Base-by-base conservation (phyloP, 108 stramenopile species). In the Cyclotella baltica region DNA sequence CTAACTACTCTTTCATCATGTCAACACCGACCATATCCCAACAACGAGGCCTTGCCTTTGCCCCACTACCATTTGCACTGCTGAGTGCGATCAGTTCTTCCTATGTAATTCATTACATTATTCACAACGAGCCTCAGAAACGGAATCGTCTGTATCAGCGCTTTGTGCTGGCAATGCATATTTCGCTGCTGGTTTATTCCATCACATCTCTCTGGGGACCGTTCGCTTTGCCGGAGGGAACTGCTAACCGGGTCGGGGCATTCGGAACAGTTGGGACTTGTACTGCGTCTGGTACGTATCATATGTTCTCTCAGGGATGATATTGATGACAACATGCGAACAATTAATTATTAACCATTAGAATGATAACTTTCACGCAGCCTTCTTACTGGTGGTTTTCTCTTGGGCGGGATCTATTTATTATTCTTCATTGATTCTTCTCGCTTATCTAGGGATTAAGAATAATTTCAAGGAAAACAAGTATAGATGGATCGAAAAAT, bases 401-500 rank as follows among this genome's bases (percentile, higher is more conserved):
- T n/a, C 70, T 15, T 33, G 57, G 25, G 16, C 70, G 28, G 56
- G 57, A 23, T 18, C 70, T 11, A 18, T 40, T 2, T 72, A 72
- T 29, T 57, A 58, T n/a, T 55, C n/a, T 2, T 61, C 58, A 10
- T n/a, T 72, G 13, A 58, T 8, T 33, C 53, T 72, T 19, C 36
- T 23, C 18, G 55, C 70, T 23, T 72, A 28, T 55, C 4, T 72
- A 28, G 47, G 53, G 10, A 29, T 72, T 2, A 38, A 33, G 10
- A 23, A 72, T 33, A 46, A 58, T 25, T 72, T 72, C 59, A 59
- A 62, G 20, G 58, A 46, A 25, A 30, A 72, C 16, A 31, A 46
- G n/a, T 57, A 46, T 37, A 9, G 11, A 18, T 72, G 31, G 28
- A 58, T 72, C 28, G 70, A 72, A 33, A 59, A 59, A 72, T 72